Conservation (phyloP, 2,329 filamentous ascomycete genomes). For the Colletotrichum spinosum region DNA sequence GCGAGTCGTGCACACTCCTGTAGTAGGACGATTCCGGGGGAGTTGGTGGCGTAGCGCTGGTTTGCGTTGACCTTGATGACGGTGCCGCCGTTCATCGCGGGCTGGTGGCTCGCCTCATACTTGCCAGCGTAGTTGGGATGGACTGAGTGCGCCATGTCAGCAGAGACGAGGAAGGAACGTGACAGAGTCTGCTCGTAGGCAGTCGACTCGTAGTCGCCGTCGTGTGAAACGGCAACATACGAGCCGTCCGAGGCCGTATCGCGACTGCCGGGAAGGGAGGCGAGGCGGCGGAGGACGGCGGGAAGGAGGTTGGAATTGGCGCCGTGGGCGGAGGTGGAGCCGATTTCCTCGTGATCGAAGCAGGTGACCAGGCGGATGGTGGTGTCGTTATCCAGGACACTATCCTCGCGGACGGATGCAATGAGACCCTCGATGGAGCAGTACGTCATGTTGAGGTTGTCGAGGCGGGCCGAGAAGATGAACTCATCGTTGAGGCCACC, state of each 20-base stretch:
- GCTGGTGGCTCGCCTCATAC: slow-evolving; percentile 91
- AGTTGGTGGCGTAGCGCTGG: slow-evolving; percentile 95
- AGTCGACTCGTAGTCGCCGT: slow-evolving; percentile 72
- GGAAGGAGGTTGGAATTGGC: slow-evolving; percentile 94
- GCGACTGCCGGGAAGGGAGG: slow-evolving; percentile 76
- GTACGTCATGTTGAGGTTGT: slow-evolving; percentile 97
- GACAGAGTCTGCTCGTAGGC: slow-evolving; percentile 94
- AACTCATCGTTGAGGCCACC: slow-evolving; percentile 94
- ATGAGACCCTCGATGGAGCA: slow-evolving; percentile 90
- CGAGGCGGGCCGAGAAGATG: slow-evolving; percentile 93
- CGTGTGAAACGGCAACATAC: slow-evolving; percentile 69
- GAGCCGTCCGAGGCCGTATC: slow-evolving; percentile 69
- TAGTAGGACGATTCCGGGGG: slow-evolving; percentile 90
- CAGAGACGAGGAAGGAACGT: slow-evolving; percentile 92
- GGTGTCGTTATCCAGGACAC: slow-evolving; percentile 78
- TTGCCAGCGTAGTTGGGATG: slow-evolving; percentile 95
- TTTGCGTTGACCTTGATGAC: slow-evolving; percentile 99
- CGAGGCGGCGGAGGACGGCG: slow-evolving; percentile 86
- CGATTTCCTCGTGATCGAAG: slow-evolving; percentile 99
- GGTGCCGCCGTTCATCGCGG: slow-evolving; percentile 95
- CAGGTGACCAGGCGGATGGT: slow-evolving; percentile 92
- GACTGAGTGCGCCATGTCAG: slow-evolving; percentile 97
- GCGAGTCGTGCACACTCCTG: slow-evolving; percentile 83
- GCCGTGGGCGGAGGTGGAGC: slow-evolving; percentile 90
- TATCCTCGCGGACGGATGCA: slow-evolving; percentile 74